Base-by-base conservation (phyloP, 2,329 filamentous ascomycete species). In the Hypocreales sp. region DNA sequence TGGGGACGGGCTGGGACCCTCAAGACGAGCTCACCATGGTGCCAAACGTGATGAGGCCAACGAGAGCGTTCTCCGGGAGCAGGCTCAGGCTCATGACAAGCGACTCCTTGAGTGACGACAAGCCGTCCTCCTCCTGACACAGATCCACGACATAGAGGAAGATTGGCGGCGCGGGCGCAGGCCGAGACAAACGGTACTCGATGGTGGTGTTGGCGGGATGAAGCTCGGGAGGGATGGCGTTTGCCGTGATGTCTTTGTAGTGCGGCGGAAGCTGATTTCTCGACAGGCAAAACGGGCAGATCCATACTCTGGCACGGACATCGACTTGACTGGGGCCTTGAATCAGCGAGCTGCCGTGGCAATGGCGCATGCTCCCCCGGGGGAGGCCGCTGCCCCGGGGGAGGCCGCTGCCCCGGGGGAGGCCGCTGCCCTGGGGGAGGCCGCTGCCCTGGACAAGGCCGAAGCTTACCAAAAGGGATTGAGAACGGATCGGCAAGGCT, bases 401-500 rank as follows among this genome's bases (percentile, higher is more conserved):
- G n/a, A n/a, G n/a, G n/a, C n/a, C n/a, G n/a, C n/a, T n/a, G n/a
- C n/a, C n/a, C n/a, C n/a, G n/a, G n/a, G n/a, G n/a, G n/a, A n/a
- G n/a, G n/a, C n/a, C n/a, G n/a, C n/a, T n/a, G n/a, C n/a, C n/a
- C n/a, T n/a, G n/a, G n/a, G n/a, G n/a, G n/a, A n/a, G n/a, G n/a
- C n/a, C n/a, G n/a, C n/a, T n/a, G n/a, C n/a, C n/a, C n/a, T n/a
- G n/a, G n/a, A n/a, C n/a, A n/a, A n/a, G n/a, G n/a, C n/a, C n/a
- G 11, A 16, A 23, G 46, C 71, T 46, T 67, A 92, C 84, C 87
- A 94, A 64, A 86, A 95, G 24, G 90, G 90, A 52, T 98, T 98
- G 51, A 98, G 65, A 20, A 95, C 84, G 29, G 87, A 87, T 54
- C 86, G 79, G 56, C 90, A 98, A 35, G 90, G 90, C 51, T 80